Conservation (phyloP, 192 early-diverging fungal species). For the Coemansia sp. region DNA sequence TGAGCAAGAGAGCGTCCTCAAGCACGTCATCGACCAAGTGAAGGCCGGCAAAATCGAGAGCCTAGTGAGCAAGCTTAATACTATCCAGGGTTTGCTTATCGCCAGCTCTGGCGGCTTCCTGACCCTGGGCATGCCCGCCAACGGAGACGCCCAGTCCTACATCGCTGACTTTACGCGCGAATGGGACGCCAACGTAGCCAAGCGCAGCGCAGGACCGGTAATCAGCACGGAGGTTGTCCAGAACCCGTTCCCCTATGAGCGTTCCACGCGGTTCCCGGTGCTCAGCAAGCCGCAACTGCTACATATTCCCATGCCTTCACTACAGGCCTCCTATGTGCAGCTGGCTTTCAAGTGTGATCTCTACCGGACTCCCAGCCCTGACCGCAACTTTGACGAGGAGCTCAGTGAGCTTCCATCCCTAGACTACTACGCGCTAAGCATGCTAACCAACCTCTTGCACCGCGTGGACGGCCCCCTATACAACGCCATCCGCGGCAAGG, state of each 20-base stretch:
- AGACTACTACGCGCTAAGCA: constrained; percentile 57
- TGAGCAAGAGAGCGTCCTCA: constrained; percentile 65
- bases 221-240: neutral
- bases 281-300: constrained; percentile 40
- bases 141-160: constrained; percentile 12
- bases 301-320: constrained; percentile 49
- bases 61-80: constrained; percentile 12
- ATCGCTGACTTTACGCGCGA: constrained; percentile 22
- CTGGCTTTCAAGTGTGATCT: constrained; percentile 51
- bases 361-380: constrained; percentile 6
- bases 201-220: neutral
- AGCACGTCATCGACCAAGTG: constrained; percentile 38
- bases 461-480: constrained; percentile 75
- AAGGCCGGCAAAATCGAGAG: neutral
- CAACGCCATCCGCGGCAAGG: constrained; percentile 69
- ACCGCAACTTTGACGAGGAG: constrained; percentile 25
- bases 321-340: constrained; percentile 49
- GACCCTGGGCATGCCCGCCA: constrained; percentile 13
- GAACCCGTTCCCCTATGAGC: constrained; percentile 47
- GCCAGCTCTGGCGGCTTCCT: constrained; percentile 15
- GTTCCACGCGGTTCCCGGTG: constrained; percentile 42
- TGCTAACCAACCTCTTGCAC: constrained; percentile 69
- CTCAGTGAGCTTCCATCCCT: constrained; percentile 43
- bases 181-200: constrained; percentile 19
- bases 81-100: constrained; percentile 13